Evolutionary conservation across 176 grass and related monocot genomes (phyloP).

Genomic region (Phoenix roebelenii): DNA sequence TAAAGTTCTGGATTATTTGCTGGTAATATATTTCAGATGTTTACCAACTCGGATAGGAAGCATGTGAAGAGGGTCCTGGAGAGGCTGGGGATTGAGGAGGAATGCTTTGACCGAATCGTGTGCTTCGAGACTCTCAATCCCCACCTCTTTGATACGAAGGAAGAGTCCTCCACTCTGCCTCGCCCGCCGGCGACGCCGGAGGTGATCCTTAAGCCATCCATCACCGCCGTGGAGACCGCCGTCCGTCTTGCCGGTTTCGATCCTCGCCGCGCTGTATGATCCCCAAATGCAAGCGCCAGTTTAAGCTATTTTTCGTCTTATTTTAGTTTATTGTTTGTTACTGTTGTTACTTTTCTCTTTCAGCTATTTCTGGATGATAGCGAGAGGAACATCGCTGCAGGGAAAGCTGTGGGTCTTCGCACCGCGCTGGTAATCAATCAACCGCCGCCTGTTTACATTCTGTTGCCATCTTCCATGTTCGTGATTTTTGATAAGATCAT

Average conservation of each 20-base stretch:
- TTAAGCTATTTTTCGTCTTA: background rate
- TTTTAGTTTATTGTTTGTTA: background rate
- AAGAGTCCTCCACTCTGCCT: background rate
- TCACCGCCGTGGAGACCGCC: conserved; percentile 43
- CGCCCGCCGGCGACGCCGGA: background rate
- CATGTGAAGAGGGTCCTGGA: conserved; percentile 46
- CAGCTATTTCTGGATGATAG: conserved; percentile 95
- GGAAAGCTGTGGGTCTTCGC: conserved; percentile 66
- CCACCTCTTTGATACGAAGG: conserved; percentile 42
- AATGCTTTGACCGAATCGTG: conserved; percentile 49
- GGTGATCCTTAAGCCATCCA: conserved; percentile 61
- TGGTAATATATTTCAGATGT: conserved; percentile 35
- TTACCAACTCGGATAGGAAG: conserved; percentile 79
- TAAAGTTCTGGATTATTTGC: no score
- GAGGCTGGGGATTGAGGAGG: conserved; percentile 58
- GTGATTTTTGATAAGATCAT: background rate
- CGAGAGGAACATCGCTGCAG: conserved; percentile 91
- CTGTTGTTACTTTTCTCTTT: background rate
- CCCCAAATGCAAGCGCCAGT: background rate
- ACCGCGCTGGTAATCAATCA: conserved; percentile 58
- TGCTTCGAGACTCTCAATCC: conserved; percentile 99
- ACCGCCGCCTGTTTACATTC: background rate
- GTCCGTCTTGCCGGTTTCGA: conserved; percentile 43
- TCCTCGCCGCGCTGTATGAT: conserved; percentile 49
- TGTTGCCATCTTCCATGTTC: background rate